Evolutionary conservation across 768 basidiomycete species (phyloP), one percentile per base, ranked within the genome.

Genomic region (Candolleomyces eurysporus): DNA sequence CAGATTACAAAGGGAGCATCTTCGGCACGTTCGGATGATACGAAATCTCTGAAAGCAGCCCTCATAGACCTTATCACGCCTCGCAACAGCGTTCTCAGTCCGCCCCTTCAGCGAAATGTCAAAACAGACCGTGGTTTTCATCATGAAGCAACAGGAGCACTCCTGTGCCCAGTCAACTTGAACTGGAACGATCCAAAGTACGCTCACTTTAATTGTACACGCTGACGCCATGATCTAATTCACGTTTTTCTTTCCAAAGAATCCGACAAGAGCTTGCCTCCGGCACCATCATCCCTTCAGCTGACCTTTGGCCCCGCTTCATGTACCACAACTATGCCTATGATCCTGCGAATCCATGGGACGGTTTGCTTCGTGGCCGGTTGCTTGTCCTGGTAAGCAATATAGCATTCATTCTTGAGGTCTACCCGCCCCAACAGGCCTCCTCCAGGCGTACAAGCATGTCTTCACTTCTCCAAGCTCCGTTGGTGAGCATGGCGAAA

Each of bases 381-480:
- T 31, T 70, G 5, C 64, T 74, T 1, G 64, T 72, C 7, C 64
- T 48, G 46, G 69, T 71, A 52, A 43, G 64, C 52, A 8, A 19
- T 4, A 13, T 17, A 8, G 10, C 30, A n/a, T 22, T 16, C 48
- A 8, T 22, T 3, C 51, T 42, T 22, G 16, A 46, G 40, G 8
- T n/a, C n/a, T n/a, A n/a, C n/a, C n/a, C n/a, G n/a, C n/a, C n/a
- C n/a, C n/a, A n/a, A n/a, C n/a, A n/a, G n/a, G n/a, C n/a, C n/a
- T n/a, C n/a, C n/a, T n/a, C n/a, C n/a, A n/a, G n/a, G 70, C 67
- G 0, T 71, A 51, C 17, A 72, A 67, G 48, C 67, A 72, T 54
- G 60, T 74, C n/a, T 74, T 74, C 46, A 74, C 63, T 2, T 72
- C 69, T 1, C 71, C 72, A 1, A 73, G 71, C 51, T 72, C 71